phyloP scores from a whole-genome alignment of 2,329 filamentous ascomycete species.

The Ophiostoma sp. region DNA sequence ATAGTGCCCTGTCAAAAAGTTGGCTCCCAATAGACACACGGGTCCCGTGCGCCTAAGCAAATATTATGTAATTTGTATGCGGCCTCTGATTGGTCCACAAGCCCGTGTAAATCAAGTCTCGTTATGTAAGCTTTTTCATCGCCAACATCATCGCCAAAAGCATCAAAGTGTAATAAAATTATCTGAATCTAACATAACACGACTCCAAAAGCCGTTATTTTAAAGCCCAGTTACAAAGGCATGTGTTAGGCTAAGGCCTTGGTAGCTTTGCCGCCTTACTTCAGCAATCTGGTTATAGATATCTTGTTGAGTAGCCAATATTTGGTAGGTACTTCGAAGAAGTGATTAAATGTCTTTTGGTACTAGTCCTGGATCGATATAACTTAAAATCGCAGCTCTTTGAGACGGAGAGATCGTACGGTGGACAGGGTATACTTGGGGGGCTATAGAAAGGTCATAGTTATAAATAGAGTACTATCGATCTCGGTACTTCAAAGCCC shows the following conservation, averaged over 20 bases:
- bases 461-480: neutral
- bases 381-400: neutral
- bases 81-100: too few species aligned
- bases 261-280: neutral
- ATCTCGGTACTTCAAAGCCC: neutral
- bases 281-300: neutral
- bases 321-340: neutral
- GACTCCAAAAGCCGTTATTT: neutral
- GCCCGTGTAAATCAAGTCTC: too few species aligned
- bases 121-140: too few species aligned
- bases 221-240: neutral
- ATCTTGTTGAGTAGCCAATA: neutral
- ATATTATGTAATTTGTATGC: too few species aligned
- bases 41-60: too few species aligned
- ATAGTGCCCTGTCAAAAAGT: neutral
- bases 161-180: too few species aligned
- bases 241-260: neutral
- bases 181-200: neutral
- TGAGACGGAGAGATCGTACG: neutral
- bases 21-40: too few species aligned
- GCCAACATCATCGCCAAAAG: too few species aligned
- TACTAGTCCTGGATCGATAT: neutral
- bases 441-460: neutral
- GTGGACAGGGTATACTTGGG: neutral
- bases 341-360: neutral